phyloP scores from a whole-genome alignment of 345 rosid species.

The Moricandia arvensis region DNA sequence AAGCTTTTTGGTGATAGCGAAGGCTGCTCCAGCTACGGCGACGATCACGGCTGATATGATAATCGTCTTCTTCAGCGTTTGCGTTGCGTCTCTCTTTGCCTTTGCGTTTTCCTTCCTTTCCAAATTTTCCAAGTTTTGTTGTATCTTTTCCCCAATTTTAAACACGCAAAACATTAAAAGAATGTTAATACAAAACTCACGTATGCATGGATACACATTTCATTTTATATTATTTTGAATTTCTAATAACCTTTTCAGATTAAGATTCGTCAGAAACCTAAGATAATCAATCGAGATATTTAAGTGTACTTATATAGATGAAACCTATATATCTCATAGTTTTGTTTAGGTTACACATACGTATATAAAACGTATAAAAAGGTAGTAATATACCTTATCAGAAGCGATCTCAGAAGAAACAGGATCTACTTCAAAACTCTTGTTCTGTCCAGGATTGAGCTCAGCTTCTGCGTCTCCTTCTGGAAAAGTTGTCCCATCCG shows the following conservation, averaged over 20 bases:
- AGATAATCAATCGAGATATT: too few species aligned
- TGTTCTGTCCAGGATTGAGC: constrained; percentile 44
- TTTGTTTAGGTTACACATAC: not conserved
- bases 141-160: constrained; percentile 23
- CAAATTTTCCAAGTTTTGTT: not conserved
- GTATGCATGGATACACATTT: not conserved
- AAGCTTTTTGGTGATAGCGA: constrained; percentile 48
- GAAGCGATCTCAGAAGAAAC: constrained; percentile 44
- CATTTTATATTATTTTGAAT: not conserved
- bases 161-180: not conserved
- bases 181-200: not conserved
- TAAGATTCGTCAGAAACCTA: not conserved
- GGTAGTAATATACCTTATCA: constrained; percentile 7
- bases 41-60: constrained; percentile 47
- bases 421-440: constrained; percentile 45
- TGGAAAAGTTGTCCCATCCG: constrained; percentile 40
- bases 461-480: constrained; percentile 46
- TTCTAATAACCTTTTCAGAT: not conserved
- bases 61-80: constrained; percentile 45
- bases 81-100: constrained; percentile 34
- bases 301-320: not conserved
- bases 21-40: constrained; percentile 47
- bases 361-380: not conserved
- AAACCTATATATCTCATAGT: not conserved
- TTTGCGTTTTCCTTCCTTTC: constrained; percentile 21